Evolutionary conservation across 2,329 filamentous ascomycete genomes (phyloP).

Genomic region (Phialophora verrucosa): DNA sequence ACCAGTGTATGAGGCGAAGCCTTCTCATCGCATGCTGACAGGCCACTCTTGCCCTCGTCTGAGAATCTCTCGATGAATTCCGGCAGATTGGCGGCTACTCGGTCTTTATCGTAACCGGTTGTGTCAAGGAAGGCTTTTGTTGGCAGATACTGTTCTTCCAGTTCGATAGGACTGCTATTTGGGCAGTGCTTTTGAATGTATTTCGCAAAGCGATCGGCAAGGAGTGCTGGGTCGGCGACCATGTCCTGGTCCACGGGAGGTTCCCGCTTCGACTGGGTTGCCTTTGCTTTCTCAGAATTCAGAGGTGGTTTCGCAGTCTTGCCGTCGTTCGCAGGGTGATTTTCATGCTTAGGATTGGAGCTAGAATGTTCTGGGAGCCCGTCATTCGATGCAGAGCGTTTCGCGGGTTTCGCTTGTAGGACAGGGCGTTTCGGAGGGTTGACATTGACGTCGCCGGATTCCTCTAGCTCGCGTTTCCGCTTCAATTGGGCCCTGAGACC

Average conservation of each 20-base stretch:
- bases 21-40: slow-evolving; percentile 71
- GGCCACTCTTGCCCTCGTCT: slow-evolving; percentile 61
- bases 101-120: slow-evolving; percentile 70
- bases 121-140: slow-evolving; percentile 82
- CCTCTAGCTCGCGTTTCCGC: slow-evolving; percentile 25
- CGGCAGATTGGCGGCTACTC: slow-evolving; percentile 75
- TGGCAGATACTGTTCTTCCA: slow-evolving; percentile 80
- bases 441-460: slow-evolving; percentile 13
- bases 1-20: slow-evolving; percentile 85
- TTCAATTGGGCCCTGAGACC: slow-evolving; percentile 11
- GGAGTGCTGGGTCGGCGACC: slow-evolving; percentile 78
- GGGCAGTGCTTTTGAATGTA: slow-evolving; percentile 71
- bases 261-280: slow-evolving; percentile 39
- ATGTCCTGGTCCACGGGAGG: slow-evolving; percentile 61
- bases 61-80: slow-evolving; percentile 72
- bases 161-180: slow-evolving; percentile 80
- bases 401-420: not conserved
- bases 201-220: slow-evolving; percentile 85
- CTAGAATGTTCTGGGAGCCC: not conserved
- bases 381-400: not conserved
- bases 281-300: not conserved
- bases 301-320: not conserved
- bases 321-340: not conserved
- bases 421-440: slow-evolving; percentile 6
- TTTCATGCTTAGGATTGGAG: not conserved